Conservation (phyloP, 2,329 filamentous ascomycete species). For the Fusarium albidum region DNA sequence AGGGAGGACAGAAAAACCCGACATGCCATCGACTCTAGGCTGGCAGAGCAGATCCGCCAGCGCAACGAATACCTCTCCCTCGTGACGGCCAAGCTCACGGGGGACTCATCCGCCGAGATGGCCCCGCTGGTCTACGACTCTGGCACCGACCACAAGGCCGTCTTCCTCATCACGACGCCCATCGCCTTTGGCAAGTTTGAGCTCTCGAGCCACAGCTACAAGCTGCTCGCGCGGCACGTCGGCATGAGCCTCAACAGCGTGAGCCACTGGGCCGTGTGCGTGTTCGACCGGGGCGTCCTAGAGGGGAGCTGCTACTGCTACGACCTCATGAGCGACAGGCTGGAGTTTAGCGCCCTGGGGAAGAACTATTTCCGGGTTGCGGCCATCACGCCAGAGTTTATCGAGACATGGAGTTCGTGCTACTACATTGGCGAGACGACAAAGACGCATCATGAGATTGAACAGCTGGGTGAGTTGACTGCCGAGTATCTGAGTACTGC, state of each 20-base stretch:
- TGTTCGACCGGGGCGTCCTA: constrained; percentile 31
- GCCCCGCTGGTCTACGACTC: constrained; percentile 26
- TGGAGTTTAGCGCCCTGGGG: constrained; percentile 34
- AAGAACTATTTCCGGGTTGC: constrained; percentile 38
- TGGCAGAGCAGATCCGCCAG: constrained; percentile 28
- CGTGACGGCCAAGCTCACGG: constrained; percentile 30
- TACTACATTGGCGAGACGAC: constrained; percentile 40
- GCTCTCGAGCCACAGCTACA: constrained; percentile 34
- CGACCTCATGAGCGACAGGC: constrained; percentile 38
- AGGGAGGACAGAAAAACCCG: constrained; percentile 25
- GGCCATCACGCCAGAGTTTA: constrained; percentile 31
- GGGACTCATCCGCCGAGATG: constrained; percentile 34
- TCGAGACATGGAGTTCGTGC: constrained; percentile 37
- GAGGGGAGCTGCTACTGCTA: constrained; percentile 33
- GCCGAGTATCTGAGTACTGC: accelerated
- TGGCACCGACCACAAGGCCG: constrained; percentile 26
- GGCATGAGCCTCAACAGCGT: constrained; percentile 39
- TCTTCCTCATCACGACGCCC: constrained; percentile 36
- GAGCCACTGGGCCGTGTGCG: constrained; percentile 39
- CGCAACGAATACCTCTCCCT: constrained; percentile 30
- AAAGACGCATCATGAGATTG: constrained; percentile 35
- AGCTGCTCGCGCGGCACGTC: constrained; percentile 30
- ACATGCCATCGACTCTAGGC: constrained; percentile 1
- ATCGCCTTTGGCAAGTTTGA: constrained; percentile 35
- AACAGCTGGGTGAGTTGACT: constrained; percentile 28